phyloP scores from a whole-genome alignment of 306 rosid species.

The Quercus robur region DNA sequence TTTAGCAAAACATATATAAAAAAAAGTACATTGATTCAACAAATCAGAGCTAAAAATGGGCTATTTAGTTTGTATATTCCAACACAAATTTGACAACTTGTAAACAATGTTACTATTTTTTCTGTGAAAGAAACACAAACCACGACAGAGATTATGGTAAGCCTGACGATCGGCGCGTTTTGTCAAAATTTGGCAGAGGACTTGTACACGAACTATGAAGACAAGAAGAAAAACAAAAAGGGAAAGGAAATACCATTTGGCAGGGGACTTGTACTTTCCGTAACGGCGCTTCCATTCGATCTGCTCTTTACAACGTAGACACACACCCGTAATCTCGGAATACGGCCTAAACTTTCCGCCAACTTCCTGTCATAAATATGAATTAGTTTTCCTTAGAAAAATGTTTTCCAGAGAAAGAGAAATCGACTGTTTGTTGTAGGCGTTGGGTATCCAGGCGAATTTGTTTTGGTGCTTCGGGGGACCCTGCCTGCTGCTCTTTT shows the following conservation, averaged over 20 bases:
- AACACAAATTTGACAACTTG: too few relatives aligned
- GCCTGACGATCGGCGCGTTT: slow-evolving; percentile 65
- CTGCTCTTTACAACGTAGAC: slow-evolving; percentile 18
- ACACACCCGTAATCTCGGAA: slow-evolving; percentile 50
- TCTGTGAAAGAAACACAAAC: slow-evolving; percentile 30
- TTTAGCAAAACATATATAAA: too few relatives aligned
- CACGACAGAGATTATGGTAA: slow-evolving; percentile 72
- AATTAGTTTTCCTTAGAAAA: background rate
- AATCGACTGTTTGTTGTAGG: too few relatives aligned
- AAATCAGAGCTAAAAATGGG: too few relatives aligned
- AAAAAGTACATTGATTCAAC: too few relatives aligned
- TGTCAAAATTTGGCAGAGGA: too few relatives aligned
- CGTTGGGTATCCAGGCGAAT: background rate
- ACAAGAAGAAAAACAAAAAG: background rate
- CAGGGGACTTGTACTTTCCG: slow-evolving; percentile 83
- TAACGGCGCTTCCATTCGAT: slow-evolving; percentile 88
- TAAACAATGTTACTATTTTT: too few relatives aligned
- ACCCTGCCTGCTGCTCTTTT: too few relatives aligned
- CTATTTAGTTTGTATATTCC: too few relatives aligned
- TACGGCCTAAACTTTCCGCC: background rate
- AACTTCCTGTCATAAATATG: background rate
- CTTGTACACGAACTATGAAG: too few relatives aligned
- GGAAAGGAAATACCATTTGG: slow-evolving; percentile 51
- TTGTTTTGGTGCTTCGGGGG: background rate
- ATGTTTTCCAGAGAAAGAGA: background rate